Base-by-base conservation (phyloP, 2,329 filamentous ascomycete genomes). In the Colletotrichum cordylinicola region DNA sequence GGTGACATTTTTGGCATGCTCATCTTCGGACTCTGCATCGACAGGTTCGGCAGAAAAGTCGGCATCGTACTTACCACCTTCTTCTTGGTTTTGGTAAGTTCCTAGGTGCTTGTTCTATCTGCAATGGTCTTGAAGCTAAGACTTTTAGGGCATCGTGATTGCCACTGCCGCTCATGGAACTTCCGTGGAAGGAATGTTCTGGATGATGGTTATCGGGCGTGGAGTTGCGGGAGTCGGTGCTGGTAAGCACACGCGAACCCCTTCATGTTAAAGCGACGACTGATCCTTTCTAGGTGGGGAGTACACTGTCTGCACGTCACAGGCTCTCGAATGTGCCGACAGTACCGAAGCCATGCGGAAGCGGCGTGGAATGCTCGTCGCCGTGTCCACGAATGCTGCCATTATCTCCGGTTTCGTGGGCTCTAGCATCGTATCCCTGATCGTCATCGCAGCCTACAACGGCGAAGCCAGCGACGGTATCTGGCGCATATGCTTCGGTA, bases 131-230 rank as follows among this genome's bases (percentile, higher is more conserved):
- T 24, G 4, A 2, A 5, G 16, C 55, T 66, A 27, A 35, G 15
- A 24, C 2, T 3, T 1, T 3, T 5, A 75, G 72, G 87, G 87
- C 6, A 83, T 86, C 3, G 84, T 88, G 2, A 77, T 89, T 15
- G 85, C 87, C 1, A 86, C 85, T 1, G 88, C 86, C 6, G 82
- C 86, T 0, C 81, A 86, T 72, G 87, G 87, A 8, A 77, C 81
- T 4, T 88, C 86, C 1, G 82, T 84, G 29, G 69, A 84, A 13
- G 86, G 86, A 67, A 88, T 89, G 85, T 86, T 88, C 65, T 89
- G 87, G 87, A 89, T 89, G 84, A 84, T 89, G 83, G 88, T 86
- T 0, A 80, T 89, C 27, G 85, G 86, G 2, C 84, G 88, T 33
- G 88, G 88, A 3, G 82, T 88, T 24, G 85, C 86, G 15, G 87